Conservation (phyloP, 495 filamentous ascomycete genomes). For the Staphylotrichum longicolle region DNA sequence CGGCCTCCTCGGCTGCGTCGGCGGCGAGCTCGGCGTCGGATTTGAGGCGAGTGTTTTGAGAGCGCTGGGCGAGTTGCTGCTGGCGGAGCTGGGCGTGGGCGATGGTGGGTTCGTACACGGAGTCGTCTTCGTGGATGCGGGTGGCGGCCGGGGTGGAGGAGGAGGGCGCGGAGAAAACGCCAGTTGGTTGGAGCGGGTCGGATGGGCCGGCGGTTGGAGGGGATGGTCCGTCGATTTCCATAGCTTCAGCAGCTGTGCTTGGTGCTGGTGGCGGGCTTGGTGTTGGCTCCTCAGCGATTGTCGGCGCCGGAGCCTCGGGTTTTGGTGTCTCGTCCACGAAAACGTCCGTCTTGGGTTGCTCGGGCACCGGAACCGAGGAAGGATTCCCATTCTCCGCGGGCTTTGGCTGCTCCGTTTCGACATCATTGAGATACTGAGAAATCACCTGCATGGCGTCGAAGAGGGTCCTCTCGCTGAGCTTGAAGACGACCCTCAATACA, state of each 20-base stretch:
- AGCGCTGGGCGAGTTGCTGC: slow-evolving; percentile 59
- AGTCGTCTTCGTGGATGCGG: slow-evolving; percentile 59
- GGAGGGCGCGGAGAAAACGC: slow-evolving; percentile 73
- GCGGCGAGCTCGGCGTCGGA: slow-evolving; percentile 66
- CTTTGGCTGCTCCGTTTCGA: slow-evolving; percentile 30
- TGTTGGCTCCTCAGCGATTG: slow-evolving; percentile 1
- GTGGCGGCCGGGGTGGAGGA: slow-evolving; percentile 73
- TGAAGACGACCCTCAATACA: slow-evolving; percentile 73
- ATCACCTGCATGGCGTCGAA: slow-evolving; percentile 86
- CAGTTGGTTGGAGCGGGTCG: slow-evolving; percentile 50
- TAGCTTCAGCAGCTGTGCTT: slow-evolving; percentile 1
- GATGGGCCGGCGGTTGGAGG: slow-evolving; percentile 11
- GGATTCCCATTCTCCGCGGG: slow-evolving; percentile 14
- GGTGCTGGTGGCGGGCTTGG: slow-evolving; percentile 6
- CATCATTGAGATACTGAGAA: slow-evolving; percentile 60
- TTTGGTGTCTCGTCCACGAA: slow-evolving; percentile 17
- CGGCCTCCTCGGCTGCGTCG: slow-evolving; percentile 56
- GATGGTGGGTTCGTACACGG: slow-evolving; percentile 78
- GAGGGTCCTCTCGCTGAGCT: slow-evolving; percentile 69
- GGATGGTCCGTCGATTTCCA: slow-evolving; percentile 18
- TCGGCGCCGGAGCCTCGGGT: slow-evolving; percentile 13
- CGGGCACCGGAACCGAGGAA: slow-evolving; percentile 18
- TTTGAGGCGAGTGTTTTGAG: slow-evolving; percentile 65
- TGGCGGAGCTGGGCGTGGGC: slow-evolving; percentile 84
- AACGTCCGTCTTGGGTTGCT: slow-evolving; percentile 24